Evolutionary conservation across 2,329 filamentous ascomycete genomes (phyloP).

Genomic region (Penicillium sp.): DNA sequence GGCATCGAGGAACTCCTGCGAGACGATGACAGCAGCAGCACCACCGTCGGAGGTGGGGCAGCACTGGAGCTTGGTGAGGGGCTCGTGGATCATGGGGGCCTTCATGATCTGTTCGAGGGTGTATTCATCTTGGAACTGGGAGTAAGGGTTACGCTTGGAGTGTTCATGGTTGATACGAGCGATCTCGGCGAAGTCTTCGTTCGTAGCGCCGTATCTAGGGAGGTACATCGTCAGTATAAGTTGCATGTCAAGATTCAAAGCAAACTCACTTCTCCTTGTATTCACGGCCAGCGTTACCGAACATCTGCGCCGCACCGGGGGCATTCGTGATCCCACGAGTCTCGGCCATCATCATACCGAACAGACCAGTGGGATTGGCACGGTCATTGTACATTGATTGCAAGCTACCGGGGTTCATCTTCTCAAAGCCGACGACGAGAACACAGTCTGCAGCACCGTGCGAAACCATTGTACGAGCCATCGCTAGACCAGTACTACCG

Average conservation of each 20-base stretch:
- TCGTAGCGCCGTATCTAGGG: constrained; percentile 75
- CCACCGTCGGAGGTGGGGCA: constrained; percentile 94
- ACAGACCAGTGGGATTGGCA: constrained; percentile 74
- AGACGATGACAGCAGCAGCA: constrained; percentile 85
- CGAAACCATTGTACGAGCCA: constrained; percentile 78
- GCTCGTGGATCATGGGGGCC: constrained; percentile 76
- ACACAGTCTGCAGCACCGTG: constrained; percentile 85
- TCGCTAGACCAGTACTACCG: constrained; percentile 84
- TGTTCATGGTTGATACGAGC: constrained; percentile 91
- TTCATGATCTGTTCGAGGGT: constrained; percentile 79
- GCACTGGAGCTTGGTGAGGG: constrained; percentile 97
- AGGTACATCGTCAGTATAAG: constrained; percentile 6
- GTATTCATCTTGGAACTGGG: constrained; percentile 95
- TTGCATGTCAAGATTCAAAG: no score
- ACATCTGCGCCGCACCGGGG: constrained; percentile 87
- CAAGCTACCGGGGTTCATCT: constrained; percentile 93
- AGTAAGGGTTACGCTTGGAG: constrained; percentile 90
- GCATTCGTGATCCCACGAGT: constrained; percentile 81
- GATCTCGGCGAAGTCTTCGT: constrained; percentile 92
- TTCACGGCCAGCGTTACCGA: constrained; percentile 89
- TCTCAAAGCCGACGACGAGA: constrained; percentile 93
- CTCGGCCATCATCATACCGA: constrained; percentile 76
- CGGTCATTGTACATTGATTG: constrained; percentile 84
- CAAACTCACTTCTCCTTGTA: constrained; percentile 83
- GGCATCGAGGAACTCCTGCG: constrained; percentile 82